Percentiles rank a stretch among this genome's conserved stretches.
Conservation (phyloP, 805 yeast species). For the Lipomyces sp. region DNA sequence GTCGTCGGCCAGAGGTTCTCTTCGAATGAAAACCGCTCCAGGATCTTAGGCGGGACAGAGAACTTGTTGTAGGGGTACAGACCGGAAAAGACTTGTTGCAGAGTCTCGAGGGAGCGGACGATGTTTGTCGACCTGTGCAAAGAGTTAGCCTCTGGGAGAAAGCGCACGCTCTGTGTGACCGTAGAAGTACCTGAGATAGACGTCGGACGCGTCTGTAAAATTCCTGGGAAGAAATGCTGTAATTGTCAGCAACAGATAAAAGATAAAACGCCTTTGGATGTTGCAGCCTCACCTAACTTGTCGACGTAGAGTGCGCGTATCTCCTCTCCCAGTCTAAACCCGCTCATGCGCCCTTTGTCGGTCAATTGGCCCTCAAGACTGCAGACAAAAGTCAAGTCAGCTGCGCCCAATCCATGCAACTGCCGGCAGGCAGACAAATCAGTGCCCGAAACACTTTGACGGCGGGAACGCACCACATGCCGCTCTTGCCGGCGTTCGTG, state of each 20-base stretch:
- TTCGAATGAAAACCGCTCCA: conserved; percentile 27
- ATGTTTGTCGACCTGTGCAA: conserved; percentile 21
- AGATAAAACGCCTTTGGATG: background rate
- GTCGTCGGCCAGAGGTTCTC: conserved; percentile 28
- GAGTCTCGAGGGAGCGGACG: conserved; percentile 28
- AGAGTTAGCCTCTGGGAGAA: background rate
- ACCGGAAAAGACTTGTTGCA: conserved; percentile 27
- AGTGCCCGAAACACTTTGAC: no score
- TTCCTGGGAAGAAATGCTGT: conserved; percentile 21
- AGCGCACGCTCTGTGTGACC: background rate
- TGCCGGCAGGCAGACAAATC: no score
- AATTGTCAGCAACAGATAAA: background rate
- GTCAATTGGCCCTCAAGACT: conserved; percentile 28
- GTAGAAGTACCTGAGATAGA: conserved; percentile 18
- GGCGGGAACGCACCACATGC: no score
- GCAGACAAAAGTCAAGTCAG: background rate
- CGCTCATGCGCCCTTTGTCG: conserved; percentile 26
- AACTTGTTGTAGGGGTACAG: conserved; percentile 24
- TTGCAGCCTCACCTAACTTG: conserved; percentile 5
- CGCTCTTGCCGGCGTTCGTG: conserved; percentile 17
- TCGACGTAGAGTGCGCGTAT: conserved; percentile 27
- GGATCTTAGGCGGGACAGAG: conserved; percentile 18
- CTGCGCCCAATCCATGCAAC: background rate
- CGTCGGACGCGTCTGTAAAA: conserved; percentile 10
- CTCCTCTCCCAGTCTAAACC: conserved; percentile 21